phyloP scores from a whole-genome alignment of 257 asterid genomes.

The Fraxinus cuspidata region DNA sequence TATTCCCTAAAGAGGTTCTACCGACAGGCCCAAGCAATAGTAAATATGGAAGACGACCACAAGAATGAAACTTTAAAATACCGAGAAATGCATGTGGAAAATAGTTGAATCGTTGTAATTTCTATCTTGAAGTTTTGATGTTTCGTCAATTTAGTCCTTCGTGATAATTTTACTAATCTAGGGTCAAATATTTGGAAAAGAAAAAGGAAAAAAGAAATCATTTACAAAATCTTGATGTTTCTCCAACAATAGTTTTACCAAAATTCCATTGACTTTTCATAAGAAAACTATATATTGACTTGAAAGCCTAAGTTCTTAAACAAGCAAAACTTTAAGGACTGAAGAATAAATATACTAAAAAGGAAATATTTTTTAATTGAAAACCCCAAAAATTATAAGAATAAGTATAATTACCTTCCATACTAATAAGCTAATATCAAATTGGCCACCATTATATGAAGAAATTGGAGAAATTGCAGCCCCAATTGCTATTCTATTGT shows the following conservation, averaged over 20 bases:
- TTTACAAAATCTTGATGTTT: neutral
- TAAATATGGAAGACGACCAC: neutral
- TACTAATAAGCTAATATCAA: conserved; percentile 75
- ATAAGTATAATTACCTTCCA: conserved; percentile 71
- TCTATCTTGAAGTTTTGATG: conserved; percentile 2
- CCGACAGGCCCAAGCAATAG: neutral
- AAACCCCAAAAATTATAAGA: neutral
- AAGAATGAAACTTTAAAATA: neutral
- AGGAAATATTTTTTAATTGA: neutral
- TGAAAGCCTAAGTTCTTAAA: neutral
- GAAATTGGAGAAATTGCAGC: conserved; percentile 94
- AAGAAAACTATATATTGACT: neutral
- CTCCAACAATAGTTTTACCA: neutral
- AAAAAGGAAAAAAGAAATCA: too few relatives aligned
- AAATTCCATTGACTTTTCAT: neutral
- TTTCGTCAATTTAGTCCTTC: neutral
- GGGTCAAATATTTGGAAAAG: neutral
- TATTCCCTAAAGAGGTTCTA: too few relatives aligned
- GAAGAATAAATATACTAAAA: too few relatives aligned
- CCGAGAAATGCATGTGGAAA: neutral
- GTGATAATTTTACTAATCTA: neutral
- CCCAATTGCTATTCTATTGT: conserved; percentile 78
- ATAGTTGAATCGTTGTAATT: neutral
- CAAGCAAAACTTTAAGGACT: neutral
- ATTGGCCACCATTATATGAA: conserved; percentile 75